Conservation (phyloP, 2,329 filamentous ascomycete genomes). For the Peltaster fructicola region DNA sequence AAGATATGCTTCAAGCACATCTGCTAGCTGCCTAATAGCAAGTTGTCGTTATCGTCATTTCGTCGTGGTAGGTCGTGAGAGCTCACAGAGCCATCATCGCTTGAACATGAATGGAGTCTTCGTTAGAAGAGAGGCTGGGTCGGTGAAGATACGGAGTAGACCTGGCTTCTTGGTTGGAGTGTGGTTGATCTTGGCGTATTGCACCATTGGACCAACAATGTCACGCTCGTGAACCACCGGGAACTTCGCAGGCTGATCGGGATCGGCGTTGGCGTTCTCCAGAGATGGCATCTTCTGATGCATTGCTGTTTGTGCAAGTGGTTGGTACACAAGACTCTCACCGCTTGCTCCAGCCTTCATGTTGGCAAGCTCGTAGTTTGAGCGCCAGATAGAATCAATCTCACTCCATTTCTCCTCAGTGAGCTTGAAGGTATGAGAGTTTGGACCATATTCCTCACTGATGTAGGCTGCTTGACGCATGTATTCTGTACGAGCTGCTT, state of each 20-base stretch:
- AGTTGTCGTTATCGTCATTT: no score
- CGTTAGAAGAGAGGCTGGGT: slow-evolving; percentile 13
- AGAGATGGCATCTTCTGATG: slow-evolving; percentile 51
- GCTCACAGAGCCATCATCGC: no score
- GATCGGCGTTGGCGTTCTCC: no score
- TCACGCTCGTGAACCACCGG: slow-evolving; percentile 76
- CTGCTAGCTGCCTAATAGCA: no score
- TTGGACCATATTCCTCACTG: slow-evolving; percentile 76
- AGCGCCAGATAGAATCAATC: slow-evolving; percentile 58
- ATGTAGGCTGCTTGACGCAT: slow-evolving; percentile 76
- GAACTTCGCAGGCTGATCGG: slow-evolving; percentile 59
- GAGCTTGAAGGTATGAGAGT: slow-evolving; percentile 70
- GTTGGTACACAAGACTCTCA: slow-evolving; percentile 23
- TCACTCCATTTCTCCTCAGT: slow-evolving; percentile 81
- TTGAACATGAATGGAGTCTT: no score
- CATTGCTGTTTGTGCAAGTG: slow-evolving; percentile 30
- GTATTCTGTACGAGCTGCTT: slow-evolving; percentile 67
- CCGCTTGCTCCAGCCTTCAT: slow-evolving; percentile 17
- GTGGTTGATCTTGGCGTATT: slow-evolving; percentile 19
- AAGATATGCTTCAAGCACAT: no score
- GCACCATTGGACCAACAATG: slow-evolving; percentile 82
- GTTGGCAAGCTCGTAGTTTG: slow-evolving; percentile 45
- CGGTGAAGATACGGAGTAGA: slow-evolving; percentile 19
- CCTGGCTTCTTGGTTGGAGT: slow-evolving; percentile 13
- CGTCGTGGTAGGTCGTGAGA: no score